Conservation (phyloP, 495 filamentous ascomycete genomes). For the Penicillium paradoxum region DNA sequence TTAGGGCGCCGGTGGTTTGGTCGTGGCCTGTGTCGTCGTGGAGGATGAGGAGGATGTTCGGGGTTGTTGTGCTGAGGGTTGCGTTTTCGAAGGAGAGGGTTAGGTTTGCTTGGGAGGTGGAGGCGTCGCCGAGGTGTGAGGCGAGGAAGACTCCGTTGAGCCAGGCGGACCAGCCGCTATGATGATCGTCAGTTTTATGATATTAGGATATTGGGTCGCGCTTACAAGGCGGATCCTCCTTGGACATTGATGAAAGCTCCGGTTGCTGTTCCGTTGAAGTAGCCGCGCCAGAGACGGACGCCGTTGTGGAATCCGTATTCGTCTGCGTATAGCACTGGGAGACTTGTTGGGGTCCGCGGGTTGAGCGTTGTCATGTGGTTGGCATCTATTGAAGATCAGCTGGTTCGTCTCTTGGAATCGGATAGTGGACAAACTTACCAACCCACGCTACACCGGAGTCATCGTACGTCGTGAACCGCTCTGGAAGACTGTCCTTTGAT, state of each 20-base stretch:
- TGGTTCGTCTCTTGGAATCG: background rate
- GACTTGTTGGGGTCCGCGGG: slow-evolving; percentile 52
- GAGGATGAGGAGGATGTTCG: slow-evolving; percentile 62
- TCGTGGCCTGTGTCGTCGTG: slow-evolving; percentile 69
- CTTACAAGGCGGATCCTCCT: slow-evolving; percentile 57
- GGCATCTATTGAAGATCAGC: slow-evolving; percentile 39
- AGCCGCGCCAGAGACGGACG: slow-evolving; percentile 61
- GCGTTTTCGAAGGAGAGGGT: slow-evolving; percentile 39
- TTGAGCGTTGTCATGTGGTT: slow-evolving; percentile 56
- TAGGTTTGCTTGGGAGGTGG: slow-evolving; percentile 28
- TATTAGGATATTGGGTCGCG: background rate
- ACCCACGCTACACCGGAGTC: slow-evolving; percentile 57
- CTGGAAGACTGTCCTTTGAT: slow-evolving; percentile 63
- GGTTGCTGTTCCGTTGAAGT: slow-evolving; percentile 53
- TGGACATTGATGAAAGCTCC: slow-evolving; percentile 54
- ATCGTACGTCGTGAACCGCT: slow-evolving; percentile 54
- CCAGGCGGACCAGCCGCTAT: slow-evolving; percentile 51
- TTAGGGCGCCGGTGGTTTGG: slow-evolving; percentile 59
- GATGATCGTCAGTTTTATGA: background rate
- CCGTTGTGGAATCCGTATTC: slow-evolving; percentile 74
- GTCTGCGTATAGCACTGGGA: slow-evolving; percentile 52
- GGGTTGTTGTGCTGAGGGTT: slow-evolving; percentile 42
- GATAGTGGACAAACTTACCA: slow-evolving; percentile 21
- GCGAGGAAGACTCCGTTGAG: slow-evolving; percentile 51
- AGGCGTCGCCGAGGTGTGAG: slow-evolving; percentile 51